Conservation (phyloP, 768 basidiomycete genomes). For the Dentipellis fragilis region DNA sequence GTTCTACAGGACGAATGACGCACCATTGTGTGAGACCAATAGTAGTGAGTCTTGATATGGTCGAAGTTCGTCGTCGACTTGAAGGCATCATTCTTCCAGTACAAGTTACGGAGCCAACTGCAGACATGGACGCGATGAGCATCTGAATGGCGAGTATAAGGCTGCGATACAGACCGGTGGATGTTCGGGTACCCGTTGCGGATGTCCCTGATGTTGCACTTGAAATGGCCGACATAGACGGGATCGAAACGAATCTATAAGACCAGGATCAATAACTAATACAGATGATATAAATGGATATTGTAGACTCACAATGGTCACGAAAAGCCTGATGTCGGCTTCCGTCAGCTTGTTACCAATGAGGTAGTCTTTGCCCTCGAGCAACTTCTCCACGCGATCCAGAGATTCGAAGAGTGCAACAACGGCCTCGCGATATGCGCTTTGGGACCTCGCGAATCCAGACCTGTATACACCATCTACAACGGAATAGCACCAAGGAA, state of each 20-base stretch:
- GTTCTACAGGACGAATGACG: background rate
- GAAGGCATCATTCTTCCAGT: conserved; percentile 89
- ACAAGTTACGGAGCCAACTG: conserved; percentile 78
- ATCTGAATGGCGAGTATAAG: background rate
- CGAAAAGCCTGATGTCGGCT: conserved; percentile 79
- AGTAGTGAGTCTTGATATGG: conserved; percentile 76
- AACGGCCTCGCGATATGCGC: conserved; percentile 76
- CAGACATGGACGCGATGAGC: background rate
- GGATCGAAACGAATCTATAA: conserved; percentile 77
- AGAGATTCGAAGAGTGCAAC: conserved; percentile 65
- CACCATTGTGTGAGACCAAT: conserved; percentile 48
- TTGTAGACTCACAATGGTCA: conserved; percentile 64
- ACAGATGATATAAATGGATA: too few species aligned
- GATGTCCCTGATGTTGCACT: conserved; percentile 82
- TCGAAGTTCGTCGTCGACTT: conserved; percentile 80
- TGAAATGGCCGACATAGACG: conserved; percentile 89
- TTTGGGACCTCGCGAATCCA: conserved; percentile 77
- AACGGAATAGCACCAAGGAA: background rate
- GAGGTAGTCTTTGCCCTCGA: conserved; percentile 74
- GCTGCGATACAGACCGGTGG: conserved; percentile 35
- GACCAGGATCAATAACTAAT: background rate
- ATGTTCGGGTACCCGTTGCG: conserved; percentile 82
- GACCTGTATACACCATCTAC: conserved; percentile 80
- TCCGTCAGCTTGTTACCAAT: conserved; percentile 79
- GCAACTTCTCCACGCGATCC: conserved; percentile 69